Evolutionary conservation across 495 filamentous ascomycete genomes (phyloP), one percentile per base, ranked within the genome.

Genomic region (Articulospora tetracladia): DNA sequence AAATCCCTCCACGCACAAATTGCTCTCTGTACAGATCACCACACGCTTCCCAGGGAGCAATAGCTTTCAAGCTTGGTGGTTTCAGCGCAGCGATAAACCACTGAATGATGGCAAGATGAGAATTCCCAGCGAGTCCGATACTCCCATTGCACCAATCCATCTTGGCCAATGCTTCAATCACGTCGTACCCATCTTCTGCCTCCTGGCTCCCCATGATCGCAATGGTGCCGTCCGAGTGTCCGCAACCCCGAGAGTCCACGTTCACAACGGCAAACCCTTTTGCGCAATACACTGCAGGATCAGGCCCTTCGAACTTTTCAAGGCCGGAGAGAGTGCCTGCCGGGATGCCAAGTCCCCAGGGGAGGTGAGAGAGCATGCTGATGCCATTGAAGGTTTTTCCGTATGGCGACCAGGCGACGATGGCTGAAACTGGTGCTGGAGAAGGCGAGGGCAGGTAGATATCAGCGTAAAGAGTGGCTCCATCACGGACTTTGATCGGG

Each of bases 251-350:
- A 10, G 17, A 19, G 22, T 48, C 44, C 4, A 48, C 44, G n/a
- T 48, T 8, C 17, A 48, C 44, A 48, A 48, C 22, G n/a, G 44
- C 44, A 48, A 19, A 48, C 6, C 44, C 44, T 23, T 23, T 48
- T 6, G 44, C 17, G 19, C 15, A 19, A 7, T 6, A 48, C 7
- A 19, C 44, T n/a, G 44, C 44, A 4, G 44, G 44, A 48, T 48
- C 44, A 48, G 44, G 44, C n/a, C 44, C 44, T 48, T 48, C 44
- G 19, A 48, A 48, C n/a, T 48, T 48, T 20, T 48, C 44, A 48
- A 48, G 44, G 7, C 44, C 44, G 19, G 17, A 19, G 7, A 48
- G 44, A n/a, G 44, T 48, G 4, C 44, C 44, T 8, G 15, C 8
- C 6, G 44, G 44, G n/a, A 48, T 48, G 7, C 44, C 44, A 6